Conservation (phyloP, 179 eudicot species). For the Sideroxylon spinosum region DNA sequence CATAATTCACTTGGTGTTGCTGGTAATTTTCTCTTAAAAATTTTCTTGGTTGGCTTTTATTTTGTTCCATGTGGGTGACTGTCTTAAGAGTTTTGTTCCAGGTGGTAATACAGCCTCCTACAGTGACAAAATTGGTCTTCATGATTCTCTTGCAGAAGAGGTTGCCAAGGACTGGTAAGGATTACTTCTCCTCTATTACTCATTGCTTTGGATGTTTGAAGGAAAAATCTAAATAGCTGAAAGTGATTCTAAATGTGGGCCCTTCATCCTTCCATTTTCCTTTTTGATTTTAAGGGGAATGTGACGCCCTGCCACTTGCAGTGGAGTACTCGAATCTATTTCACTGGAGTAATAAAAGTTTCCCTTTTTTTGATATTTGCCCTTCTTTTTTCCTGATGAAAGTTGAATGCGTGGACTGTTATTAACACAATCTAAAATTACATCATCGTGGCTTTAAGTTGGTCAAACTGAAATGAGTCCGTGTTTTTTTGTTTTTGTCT, state of each 20-base stretch:
- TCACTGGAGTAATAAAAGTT: neutral
- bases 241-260: neutral
- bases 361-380: neutral
- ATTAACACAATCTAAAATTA: neutral
- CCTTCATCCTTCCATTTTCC: neutral
- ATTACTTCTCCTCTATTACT: neutral
- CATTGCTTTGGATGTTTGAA: neutral
- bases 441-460: neutral
- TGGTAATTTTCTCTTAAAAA: constrained; percentile 35
- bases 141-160: constrained; percentile 44
- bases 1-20: constrained; percentile 40
- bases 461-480: neutral
- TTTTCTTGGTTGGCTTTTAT: neutral
- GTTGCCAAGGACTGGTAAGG: constrained; percentile 58
- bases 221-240: neutral
- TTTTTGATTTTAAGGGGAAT: neutral
- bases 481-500: no score
- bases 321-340: neutral
- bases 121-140: constrained; percentile 39
- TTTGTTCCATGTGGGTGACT: constrained; percentile 17
- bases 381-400: neutral
- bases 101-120: constrained; percentile 47
- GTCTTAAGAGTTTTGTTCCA: constrained; percentile 24
- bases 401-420: neutral
- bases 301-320: neutral